Percentiles rank a stretch among this genome's conserved stretches.
Conservation (phyloP, 805 yeast species). For the Saccharomycopsis fermentans region DNA sequence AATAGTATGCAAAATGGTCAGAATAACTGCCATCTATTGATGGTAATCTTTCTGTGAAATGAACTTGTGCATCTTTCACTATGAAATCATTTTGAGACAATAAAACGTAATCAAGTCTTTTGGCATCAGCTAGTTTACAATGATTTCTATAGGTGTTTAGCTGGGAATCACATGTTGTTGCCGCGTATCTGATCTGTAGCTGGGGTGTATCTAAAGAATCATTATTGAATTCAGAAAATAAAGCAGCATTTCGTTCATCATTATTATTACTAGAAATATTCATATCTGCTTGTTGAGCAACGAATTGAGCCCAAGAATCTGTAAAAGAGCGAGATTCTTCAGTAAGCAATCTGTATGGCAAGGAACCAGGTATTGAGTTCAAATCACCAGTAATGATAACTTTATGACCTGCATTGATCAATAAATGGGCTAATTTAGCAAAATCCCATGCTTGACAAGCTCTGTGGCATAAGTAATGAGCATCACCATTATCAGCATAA, state of each 20-base stretch:
- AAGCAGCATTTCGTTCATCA: background rate
- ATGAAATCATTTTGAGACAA: conserved; percentile 32
- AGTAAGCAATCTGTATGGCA: conserved; percentile 69
- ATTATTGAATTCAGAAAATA: conserved; percentile 27
- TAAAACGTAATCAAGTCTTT: conserved; percentile 83
- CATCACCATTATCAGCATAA: conserved; percentile 72
- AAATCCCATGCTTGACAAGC: conserved; percentile 97
- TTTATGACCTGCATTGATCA: conserved; percentile 67
- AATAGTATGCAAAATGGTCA: conserved; percentile 82
- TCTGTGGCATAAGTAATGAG: conserved; percentile 81
- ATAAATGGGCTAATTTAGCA: conserved; percentile 49
- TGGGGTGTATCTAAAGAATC: conserved; percentile 35
- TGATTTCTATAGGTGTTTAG: conserved; percentile 77
- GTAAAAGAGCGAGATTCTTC: conserved; percentile 47
- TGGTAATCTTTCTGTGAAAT: conserved; percentile 61
- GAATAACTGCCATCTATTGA: conserved; percentile 62
- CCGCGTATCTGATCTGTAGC: conserved; percentile 62
- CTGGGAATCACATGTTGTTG: conserved; percentile 82
- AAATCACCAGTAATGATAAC: conserved; percentile 89
- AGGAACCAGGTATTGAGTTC: conserved; percentile 78
- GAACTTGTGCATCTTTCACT: conserved; percentile 48
- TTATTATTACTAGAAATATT: background rate
- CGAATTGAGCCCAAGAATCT: conserved; percentile 70
- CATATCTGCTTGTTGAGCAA: background rate
- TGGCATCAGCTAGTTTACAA: conserved; percentile 52